Base-by-base conservation (phyloP, 257 asterid species). In the Nicotiana knightiana region DNA sequence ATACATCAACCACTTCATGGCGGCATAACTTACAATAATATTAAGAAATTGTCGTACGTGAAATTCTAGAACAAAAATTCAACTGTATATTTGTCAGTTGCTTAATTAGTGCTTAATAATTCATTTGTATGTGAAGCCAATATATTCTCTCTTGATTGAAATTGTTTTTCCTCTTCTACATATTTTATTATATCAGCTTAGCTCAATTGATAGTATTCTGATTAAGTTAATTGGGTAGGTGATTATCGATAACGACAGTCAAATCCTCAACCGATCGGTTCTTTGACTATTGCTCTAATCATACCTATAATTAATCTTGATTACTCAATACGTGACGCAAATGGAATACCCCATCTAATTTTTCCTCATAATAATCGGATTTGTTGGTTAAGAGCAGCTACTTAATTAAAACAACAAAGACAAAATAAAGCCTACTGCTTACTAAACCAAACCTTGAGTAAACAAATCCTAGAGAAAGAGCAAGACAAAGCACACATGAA, bases 161-260 rank as follows among this genome's bases (percentile, higher is more conserved):
- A 0, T 7, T 75, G 28, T 4, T 75, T 7, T 51, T 0, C 6
- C 24, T 51, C 16, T 13, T 24, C 30, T 73, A 48, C 3, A 0
- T 26, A 73, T 26, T 48, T 75, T 51, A 26, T 51, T 26, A 6
- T 35, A 46, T 2, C 7, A 73, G 46, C 63, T 75, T 28, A 51
- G 28, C 63, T 75, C 80, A 75, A 48, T 51, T 51, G n/a, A 24
- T 51, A 51, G 0, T 55, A 75, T 75, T 75, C 24, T 75, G 2
- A 51, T 51, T 75, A 48, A 58, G 39, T 21, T 9, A 59, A 59
- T 62, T 59, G 75, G 86, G 88, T 88, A 83, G 97, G 94, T 91
- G 81, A 76, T 82, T 75, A 73, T 57, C 58, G 97, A 91, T 59
- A 92, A 85, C 6, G 94, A 93, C 88, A 93, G 97, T 92, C 97